phyloP scores from a whole-genome alignment of 352 stramenopile species.

The Pythium insidiosum region DNA sequence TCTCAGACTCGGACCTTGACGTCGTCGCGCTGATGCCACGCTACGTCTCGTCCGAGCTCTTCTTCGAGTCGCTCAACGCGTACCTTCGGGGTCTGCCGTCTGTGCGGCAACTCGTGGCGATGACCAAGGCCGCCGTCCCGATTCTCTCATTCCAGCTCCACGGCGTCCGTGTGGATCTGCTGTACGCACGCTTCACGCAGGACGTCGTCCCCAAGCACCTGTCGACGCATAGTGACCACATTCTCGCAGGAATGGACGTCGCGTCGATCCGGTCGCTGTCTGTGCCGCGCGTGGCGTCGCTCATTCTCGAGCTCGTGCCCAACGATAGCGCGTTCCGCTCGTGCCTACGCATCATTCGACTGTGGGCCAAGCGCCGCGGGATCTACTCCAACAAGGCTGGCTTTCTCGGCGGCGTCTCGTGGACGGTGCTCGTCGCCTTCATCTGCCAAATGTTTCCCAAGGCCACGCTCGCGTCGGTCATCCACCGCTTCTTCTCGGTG shows the following conservation, averaged over 20 bases:
- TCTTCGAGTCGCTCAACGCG: conserved; percentile 57
- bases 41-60: conserved; percentile 47
- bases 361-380: conserved; percentile 67
- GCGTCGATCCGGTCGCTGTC: conserved; percentile 70
- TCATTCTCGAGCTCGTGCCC: conserved; percentile 77
- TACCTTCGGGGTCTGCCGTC: conserved; percentile 27
- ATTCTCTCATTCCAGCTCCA: conserved; percentile 73
- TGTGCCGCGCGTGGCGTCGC: conserved; percentile 64
- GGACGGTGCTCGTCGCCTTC: conserved; percentile 80
- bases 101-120: conserved; percentile 56
- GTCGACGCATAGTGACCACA: conserved; percentile 63
- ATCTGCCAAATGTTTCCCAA: conserved; percentile 84
- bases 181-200: conserved; percentile 70
- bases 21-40: conserved; percentile 65
- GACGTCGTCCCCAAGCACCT: conserved; percentile 63
- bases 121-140: conserved; percentile 65
- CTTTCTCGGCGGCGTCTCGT: conserved; percentile 77
- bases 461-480: conserved; percentile 53
- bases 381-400: conserved; percentile 83
- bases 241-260: conserved; percentile 68
- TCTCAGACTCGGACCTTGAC: conserved; percentile 71
- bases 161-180: conserved; percentile 56
- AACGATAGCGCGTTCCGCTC: conserved; percentile 64
- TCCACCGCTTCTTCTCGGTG: conserved; percentile 79
- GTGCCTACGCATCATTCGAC: conserved; percentile 61